phyloP scores from a whole-genome alignment of 2,329 filamentous ascomycete genomes.

The Curvularia hawaiiensis region DNA sequence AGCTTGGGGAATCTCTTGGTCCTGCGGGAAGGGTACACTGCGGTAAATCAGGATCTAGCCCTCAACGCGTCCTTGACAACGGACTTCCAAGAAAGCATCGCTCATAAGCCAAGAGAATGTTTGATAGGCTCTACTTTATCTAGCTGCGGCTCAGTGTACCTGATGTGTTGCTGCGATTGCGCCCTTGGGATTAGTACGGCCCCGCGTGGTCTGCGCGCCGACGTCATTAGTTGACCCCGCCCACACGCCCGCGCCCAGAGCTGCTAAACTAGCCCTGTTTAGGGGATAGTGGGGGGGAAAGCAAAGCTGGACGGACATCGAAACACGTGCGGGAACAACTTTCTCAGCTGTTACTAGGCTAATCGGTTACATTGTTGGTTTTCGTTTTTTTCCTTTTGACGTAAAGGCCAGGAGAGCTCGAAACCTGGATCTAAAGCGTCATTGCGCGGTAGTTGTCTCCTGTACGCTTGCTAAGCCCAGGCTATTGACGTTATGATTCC shows the following conservation, averaged over 20 bases:
- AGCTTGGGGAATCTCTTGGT: neutral
- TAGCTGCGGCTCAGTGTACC: slow-evolving; percentile 16
- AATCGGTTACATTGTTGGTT: neutral
- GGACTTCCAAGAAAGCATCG: slow-evolving; percentile 7
- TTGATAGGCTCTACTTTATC: slow-evolving; percentile 1
- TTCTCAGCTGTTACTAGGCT: neutral
- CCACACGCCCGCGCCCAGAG: neutral
- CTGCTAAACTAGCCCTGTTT: slow-evolving; percentile 4
- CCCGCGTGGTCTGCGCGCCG: slow-evolving; percentile 7
- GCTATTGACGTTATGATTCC: slow-evolving; percentile 61
- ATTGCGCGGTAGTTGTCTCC: neutral
- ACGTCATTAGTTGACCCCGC: slow-evolving; percentile 19
- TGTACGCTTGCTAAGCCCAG: neutral
- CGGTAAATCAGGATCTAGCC: slow-evolving; percentile 14
- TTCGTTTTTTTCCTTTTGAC: neutral
- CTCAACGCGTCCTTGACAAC: neutral
- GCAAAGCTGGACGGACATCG: neutral
- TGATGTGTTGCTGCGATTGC: slow-evolving; percentile 8
- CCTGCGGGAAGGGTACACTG: neutral
- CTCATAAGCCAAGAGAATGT: neutral
- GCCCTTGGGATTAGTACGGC: slow-evolving; percentile 4
- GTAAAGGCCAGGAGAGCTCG: neutral
- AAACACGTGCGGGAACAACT: slow-evolving; percentile 5
- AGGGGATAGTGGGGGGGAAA: slow-evolving; percentile 1
- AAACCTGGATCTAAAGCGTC: neutral